Base-by-base conservation (phyloP, 78 protist species). In the Dictyostelium citrinum region DNA sequence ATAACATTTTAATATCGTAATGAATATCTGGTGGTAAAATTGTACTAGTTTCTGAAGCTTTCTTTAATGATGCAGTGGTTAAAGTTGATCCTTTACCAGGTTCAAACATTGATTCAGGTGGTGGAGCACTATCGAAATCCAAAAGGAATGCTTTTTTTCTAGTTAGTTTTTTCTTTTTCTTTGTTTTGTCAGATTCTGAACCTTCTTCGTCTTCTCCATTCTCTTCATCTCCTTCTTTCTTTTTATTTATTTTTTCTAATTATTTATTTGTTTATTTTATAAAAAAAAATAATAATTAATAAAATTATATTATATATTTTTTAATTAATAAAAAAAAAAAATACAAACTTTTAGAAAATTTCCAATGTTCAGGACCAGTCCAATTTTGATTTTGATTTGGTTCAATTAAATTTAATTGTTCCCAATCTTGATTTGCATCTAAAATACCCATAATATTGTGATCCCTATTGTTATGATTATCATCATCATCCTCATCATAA, bases 281-380 rank as follows among this genome's bases (percentile, higher is more conserved):
- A n/a, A n/a, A n/a, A n/a, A n/a, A n/a, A n/a, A n/a, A n/a, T n/a
- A n/a, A n/a, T n/a, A n/a, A n/a, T n/a, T n/a, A n/a, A n/a, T n/a
- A n/a, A n/a, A n/a, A n/a, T n/a, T n/a, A n/a, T n/a, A n/a, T n/a
- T n/a, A n/a, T 43, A 43, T 2, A 43, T 49, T 4, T 12, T 49
- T 49, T 49, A 2, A 49, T 49, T 2, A 16, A 0, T 8, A 45
- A 1, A 45, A 45, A 45, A 1, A 45, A 45, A 45, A 12, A 49
- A 14, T 49, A 55, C 64, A 55, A 55, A 55, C 64, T 82, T 46
- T 22, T 58, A 9, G 78, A 35, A 22, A 84, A 76, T 72, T 96
- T 93, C 98, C 98, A 97, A 74, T 95, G 96, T n/a, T 41, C 39
- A 3, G 96, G 96, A 16, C 97, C 97, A 1, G 95, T 82, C 98